phyloP scores from a whole-genome alignment of 176 grass and related monocot genomes.

The Coix lacrymajobi region DNA sequence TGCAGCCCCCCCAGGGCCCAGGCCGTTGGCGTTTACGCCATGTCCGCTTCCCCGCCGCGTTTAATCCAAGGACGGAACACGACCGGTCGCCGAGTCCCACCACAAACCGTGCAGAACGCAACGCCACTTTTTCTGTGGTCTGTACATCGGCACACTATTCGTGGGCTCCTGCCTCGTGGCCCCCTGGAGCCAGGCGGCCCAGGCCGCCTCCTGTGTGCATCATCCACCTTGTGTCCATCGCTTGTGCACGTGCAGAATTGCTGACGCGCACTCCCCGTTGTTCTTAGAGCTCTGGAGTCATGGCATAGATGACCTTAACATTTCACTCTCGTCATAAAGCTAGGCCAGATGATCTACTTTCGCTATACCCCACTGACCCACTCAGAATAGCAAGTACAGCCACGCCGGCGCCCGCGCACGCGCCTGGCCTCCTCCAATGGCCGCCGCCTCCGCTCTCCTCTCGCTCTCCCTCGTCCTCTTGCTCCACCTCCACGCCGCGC shows the following conservation, averaged over 20 bases:
- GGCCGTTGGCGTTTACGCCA: neutral
- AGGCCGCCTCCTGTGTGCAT: neutral
- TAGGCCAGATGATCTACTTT: neutral
- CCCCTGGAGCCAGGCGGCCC: neutral
- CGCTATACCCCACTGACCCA: slow-evolving; percentile 6
- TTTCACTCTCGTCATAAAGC: too few species aligned
- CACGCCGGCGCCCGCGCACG: neutral
- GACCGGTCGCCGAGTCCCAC: neutral
- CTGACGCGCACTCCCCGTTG: neutral
- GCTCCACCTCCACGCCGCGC: neutral
- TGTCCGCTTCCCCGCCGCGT: neutral
- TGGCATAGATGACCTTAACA: too few species aligned
- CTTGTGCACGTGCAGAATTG: neutral
- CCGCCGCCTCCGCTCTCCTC: neutral
- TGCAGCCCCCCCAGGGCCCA: too few species aligned
- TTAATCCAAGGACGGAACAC: neutral
- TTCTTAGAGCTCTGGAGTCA: neutral
- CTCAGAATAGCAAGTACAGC: neutral
- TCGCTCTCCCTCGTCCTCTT: neutral
- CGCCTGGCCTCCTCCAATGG: neutral
- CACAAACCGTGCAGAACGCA: neutral
- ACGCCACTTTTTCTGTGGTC: too few species aligned
- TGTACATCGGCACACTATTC: neutral
- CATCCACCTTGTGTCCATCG: neutral
- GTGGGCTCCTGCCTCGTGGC: neutral